These are phyloP conservation scores for Colletotrichum shisoi DNA, from an alignment of 2,329 filamentous ascomycete genomes.

Conservation along the genomic window DNA sequence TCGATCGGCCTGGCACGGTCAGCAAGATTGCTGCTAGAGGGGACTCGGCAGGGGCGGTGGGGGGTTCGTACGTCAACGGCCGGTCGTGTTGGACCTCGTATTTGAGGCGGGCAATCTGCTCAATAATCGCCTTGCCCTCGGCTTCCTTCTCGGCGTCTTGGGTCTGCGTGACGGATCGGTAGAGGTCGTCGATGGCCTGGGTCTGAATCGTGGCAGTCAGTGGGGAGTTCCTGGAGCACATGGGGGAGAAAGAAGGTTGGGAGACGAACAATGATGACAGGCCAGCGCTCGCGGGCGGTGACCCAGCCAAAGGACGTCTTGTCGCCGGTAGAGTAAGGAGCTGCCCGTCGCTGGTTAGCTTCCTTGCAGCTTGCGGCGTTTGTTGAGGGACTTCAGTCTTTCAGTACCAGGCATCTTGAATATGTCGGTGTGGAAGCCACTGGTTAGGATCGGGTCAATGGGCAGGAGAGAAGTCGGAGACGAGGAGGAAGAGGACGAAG, in stretches of 20 bases:
- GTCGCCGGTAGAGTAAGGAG: conserved; percentile 80
- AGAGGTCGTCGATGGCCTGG: conserved; percentile 91
- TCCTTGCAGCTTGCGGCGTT: conserved; percentile 1
- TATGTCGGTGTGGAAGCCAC: not conserved
- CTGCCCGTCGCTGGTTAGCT: conserved; percentile 54
- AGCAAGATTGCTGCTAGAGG: conserved; percentile 15
- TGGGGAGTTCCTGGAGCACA: not conserved
- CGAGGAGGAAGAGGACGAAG: not conserved
- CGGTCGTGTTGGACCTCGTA: conserved; percentile 95
- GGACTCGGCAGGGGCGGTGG: not conserved
- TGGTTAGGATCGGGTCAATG: no score
- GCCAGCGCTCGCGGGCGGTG: conserved; percentile 89
- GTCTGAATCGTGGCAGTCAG: conserved; percentile 65
- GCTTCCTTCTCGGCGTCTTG: conserved; percentile 70
- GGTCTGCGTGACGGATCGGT: conserved; percentile 70
- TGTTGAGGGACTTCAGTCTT: not conserved
- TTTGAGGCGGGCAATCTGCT: conserved; percentile 81
- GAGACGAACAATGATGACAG: conserved; percentile 79
- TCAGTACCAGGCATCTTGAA: conserved; percentile 32
- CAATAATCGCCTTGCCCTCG: conserved; percentile 87
- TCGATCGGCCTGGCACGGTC: conserved; percentile 66
- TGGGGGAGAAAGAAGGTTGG: not conserved
- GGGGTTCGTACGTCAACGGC: conserved; percentile 68
- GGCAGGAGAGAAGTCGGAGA: no score
- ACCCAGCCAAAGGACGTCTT: conserved; percentile 84